Conservation (phyloP, 2,329 filamentous ascomycete species). For the Colletotrichum nymphaeae region DNA sequence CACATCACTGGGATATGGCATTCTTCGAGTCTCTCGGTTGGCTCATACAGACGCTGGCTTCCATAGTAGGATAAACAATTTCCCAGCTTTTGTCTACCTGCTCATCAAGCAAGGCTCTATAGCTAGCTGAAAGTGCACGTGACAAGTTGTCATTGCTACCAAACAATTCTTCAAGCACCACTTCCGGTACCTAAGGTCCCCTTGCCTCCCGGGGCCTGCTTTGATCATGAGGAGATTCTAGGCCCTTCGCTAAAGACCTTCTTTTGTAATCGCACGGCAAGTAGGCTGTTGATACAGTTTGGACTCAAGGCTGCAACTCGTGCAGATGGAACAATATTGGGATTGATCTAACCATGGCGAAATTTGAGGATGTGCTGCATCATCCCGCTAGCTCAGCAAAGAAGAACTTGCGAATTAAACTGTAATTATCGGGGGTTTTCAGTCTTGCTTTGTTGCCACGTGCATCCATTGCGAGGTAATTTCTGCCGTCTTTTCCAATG, state of each 20-base stretch:
- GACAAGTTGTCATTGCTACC: not conserved
- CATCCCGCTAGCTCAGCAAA: not conserved
- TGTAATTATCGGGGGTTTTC: not conserved
- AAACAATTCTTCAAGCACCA: not conserved
- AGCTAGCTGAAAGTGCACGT: not conserved
- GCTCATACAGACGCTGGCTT: not conserved
- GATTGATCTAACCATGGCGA: not conserved
- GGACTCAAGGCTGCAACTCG: not conserved
- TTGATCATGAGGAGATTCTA: too few relatives aligned
- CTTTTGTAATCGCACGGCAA: not conserved
- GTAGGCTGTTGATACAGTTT: not conserved
- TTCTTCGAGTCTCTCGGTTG: not conserved
- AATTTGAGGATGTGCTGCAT: not conserved
- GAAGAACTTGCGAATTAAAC: not conserved
- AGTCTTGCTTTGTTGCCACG: not conserved
- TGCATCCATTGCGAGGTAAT: not conserved
- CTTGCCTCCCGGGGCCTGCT: not conserved
- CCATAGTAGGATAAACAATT: not conserved
- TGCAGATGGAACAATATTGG: not conserved
- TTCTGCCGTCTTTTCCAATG: not conserved
- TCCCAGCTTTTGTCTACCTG: not conserved
- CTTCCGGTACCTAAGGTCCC: not conserved
- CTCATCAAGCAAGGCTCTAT: not conserved
- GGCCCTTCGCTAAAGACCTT: not conserved
- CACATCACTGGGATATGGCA: not conserved